These are phyloP conservation scores for Orbilia oligospora DNA, from an alignment of 2,329 filamentous ascomycete species.

Conservation along the genomic window DNA sequence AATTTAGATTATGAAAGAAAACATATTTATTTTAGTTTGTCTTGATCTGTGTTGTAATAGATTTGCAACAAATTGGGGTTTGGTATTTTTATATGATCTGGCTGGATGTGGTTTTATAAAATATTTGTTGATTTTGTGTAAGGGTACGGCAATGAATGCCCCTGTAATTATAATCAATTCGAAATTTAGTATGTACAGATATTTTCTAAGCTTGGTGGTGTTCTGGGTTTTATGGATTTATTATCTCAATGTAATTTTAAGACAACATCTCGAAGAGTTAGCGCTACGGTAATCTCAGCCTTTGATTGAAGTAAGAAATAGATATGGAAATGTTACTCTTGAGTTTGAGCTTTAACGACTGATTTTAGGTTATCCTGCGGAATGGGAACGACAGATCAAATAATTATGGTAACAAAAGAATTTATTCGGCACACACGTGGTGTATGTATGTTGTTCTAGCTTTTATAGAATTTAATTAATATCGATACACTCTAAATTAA, in stretches of 20 bases:
- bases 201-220: not conserved
- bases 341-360: constrained; percentile 29
- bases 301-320: constrained; percentile 66
- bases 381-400: constrained; percentile 1
- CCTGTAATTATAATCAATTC: constrained; percentile 62
- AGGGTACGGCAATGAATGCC: constrained; percentile 66
- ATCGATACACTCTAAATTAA: too few species aligned
- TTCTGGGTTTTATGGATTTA: constrained; percentile 24
- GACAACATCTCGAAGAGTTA: constrained; percentile 66
- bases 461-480: too few species aligned
- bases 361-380: constrained; percentile 25
- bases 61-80: not conserved
- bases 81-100: constrained; percentile 66
- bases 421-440: too few species aligned
- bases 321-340: constrained; percentile 66
- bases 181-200: not conserved
- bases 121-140: constrained; percentile 65
- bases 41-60: too few species aligned
- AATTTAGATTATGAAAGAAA: constrained; percentile 63
- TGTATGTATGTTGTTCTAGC: too few species aligned
- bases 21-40: not conserved
- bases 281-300: constrained; percentile 65
- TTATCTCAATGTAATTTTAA: constrained; percentile 66
- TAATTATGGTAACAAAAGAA: constrained; percentile 21
- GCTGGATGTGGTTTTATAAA: constrained; percentile 66